Conservation (phyloP, 441 rosid genomes). For the Adansonia rubrostipa region DNA sequence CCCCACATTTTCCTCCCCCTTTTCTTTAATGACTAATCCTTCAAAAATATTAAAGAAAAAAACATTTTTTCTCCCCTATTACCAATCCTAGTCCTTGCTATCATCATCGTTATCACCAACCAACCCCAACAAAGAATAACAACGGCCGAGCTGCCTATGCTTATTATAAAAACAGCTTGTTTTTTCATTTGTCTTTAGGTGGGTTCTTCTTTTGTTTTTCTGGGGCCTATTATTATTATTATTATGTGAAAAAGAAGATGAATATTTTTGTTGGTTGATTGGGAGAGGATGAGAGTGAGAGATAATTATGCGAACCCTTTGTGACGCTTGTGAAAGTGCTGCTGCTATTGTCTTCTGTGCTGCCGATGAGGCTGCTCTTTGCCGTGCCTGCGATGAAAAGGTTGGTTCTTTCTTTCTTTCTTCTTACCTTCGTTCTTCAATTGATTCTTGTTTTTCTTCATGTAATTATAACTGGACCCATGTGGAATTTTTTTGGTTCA, state of each 20-base stretch:
- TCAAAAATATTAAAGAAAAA: neutral
- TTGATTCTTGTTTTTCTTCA: neutral
- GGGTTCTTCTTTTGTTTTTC: neutral
- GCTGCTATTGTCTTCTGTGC: conserved; percentile 83
- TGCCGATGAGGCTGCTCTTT: conserved; percentile 87
- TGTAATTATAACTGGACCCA: neutral
- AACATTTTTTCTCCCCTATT: neutral
- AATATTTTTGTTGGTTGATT: conserved; percentile 15
- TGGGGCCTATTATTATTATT: neutral
- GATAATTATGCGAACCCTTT: conserved; percentile 67
- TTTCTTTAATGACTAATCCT: neutral
- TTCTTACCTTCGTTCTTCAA: neutral
- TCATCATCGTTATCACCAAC: conserved; percentile 21
- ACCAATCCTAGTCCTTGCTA: conserved; percentile 17
- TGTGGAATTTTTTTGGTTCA: neutral
- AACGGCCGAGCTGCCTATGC: neutral
- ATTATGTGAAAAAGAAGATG: neutral
- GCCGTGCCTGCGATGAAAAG: conserved; percentile 76
- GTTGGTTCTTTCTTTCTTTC: conserved; percentile 35
- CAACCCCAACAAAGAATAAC: conserved; percentile 3
- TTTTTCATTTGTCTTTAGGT: conserved; percentile 2
- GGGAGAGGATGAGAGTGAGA: conserved; percentile 46
- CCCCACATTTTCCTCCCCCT: conserved; percentile 9
- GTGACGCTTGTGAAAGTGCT: conserved; percentile 83
- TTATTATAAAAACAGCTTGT: neutral